Conservation (phyloP, 805 yeast genomes). For the Schizosaccharomyces cryophilus region DNA sequence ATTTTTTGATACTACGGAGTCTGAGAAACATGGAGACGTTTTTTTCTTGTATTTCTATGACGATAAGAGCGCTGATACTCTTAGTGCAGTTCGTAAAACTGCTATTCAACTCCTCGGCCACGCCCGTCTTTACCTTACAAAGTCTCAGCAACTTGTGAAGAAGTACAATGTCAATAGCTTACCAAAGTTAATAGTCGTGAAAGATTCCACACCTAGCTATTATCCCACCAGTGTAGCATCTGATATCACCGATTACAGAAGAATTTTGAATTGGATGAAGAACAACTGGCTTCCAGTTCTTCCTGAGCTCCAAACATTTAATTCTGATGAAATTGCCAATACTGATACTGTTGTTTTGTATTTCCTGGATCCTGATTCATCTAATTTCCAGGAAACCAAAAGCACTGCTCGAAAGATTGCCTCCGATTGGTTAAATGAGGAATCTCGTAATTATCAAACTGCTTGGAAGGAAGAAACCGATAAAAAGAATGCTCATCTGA, state of each 20-base stretch:
- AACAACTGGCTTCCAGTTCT: constrained; percentile 15
- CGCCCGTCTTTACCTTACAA: constrained; percentile 13
- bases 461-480: constrained; percentile 12
- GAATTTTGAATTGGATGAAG: constrained; percentile 13
- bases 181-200: constrained; percentile 14
- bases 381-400: constrained; percentile 9
- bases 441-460: constrained; percentile 8
- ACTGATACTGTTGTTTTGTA: constrained; percentile 14
- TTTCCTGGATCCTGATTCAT: constrained; percentile 12
- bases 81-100: constrained; percentile 15
- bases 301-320: constrained; percentile 17
- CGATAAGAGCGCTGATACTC: constrained; percentile 17
- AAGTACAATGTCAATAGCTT: constrained; percentile 11
- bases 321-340: constrained; percentile 13
- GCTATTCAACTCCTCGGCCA: constrained; percentile 14
- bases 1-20: constrained; percentile 9
- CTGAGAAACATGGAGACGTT: constrained; percentile 11
- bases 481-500: constrained; percentile 12
- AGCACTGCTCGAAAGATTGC: constrained; percentile 14
- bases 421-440: constrained; percentile 10
- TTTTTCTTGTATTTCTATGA: constrained; percentile 19
- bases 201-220: constrained; percentile 10
- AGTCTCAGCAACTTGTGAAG: constrained; percentile 11
- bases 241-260: constrained; percentile 8
- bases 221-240: constrained; percentile 15